Evolutionary conservation across 768 basidiomycete species (phyloP), one percentile per base, ranked within the genome.

Genomic region (Pleurotus salmoneostramineus): DNA sequence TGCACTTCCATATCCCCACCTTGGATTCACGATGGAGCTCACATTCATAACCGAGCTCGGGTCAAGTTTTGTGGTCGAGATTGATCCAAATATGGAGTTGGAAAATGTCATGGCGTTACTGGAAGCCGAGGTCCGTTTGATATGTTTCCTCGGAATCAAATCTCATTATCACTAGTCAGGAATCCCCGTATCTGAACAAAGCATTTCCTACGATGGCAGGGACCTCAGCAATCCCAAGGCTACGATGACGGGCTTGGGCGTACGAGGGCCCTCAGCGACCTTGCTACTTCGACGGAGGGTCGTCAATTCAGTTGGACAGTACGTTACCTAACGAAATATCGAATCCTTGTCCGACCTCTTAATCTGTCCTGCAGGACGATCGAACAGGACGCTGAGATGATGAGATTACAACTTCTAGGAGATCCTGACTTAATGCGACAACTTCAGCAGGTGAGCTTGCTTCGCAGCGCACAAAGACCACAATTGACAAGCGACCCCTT

Each of bases 31-130:
- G 61, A 93, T 92, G 90, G 75, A 83, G 64, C 71, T 92, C 56
- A 91, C 89, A 2, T 89, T 92, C 66, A 72, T 84, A 45, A 89
- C 76, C 50, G 89, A 91, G 61, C 61, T 80, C 17, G 89, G 89
- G 6, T 76, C 85, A 57, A 74, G 78, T 1, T 90, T 82, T 63
- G 65, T 72, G 42, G 74, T 96, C 51, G 95, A 98, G 67, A 92
- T 97, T 63, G 93, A 95, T 73, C 82, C 91, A 1, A 81, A 80
- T 55, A 95, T 98, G 91, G 87, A 92, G 70, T 82, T 98, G 32
- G 91, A 93, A 76, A 90, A 95, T 69, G 87, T 98, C 37, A 89
- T 89, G 82, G 96, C 93, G 10, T 77, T 98, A 56, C 79, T 97
- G n/a, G 94, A 97, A 72, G 95, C 89, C 0, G 95, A 98, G 84